Conservation (phyloP, 345 rosid genomes). For the Populus nigra region DNA sequence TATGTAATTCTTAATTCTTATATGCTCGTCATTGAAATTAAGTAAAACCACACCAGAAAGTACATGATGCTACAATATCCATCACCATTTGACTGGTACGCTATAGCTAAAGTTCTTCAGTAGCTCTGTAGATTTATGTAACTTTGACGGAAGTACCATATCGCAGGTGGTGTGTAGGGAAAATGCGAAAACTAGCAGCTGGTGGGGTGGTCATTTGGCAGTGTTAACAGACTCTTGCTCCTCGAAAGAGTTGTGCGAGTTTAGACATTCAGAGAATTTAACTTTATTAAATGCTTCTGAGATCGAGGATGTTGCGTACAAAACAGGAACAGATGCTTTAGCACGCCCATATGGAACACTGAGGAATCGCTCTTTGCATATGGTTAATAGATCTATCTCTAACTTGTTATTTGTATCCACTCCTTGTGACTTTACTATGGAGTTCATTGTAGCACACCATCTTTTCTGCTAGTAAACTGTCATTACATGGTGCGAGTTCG, state of each 20-base stretch:
- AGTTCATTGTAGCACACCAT: too few species aligned
- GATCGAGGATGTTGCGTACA: conserved; percentile 77
- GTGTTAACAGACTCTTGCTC: conserved; percentile 64
- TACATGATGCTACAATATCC: too few species aligned
- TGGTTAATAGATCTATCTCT: not conserved
- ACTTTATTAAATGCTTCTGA: conserved; percentile 63
- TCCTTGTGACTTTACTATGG: not conserved
- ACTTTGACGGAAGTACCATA: not conserved
- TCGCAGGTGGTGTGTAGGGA: conserved; percentile 78
- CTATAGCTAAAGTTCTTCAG: too few species aligned
- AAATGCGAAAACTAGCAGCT: conserved; percentile 88
- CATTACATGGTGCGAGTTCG: not conserved
- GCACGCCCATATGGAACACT: conserved; percentile 90
- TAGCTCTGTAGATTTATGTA: too few species aligned
- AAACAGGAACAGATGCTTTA: conserved; percentile 83
- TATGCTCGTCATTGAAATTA: too few species aligned
- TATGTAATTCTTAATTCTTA: too few species aligned
- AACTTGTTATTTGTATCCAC: not conserved
- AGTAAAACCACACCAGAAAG: too few species aligned
- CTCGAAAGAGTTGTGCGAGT: conserved; percentile 73
- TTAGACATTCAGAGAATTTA: conserved; percentile 34
- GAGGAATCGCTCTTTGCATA: conserved; percentile 41
- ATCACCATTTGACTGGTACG: too few species aligned
- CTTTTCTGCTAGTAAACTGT: too few species aligned
- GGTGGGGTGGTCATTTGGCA: conserved; percentile 95